These are phyloP conservation scores for Parastagonospora avenae DNA, from an alignment of 2,329 filamentous ascomycete genomes.

Conservation along the genomic window DNA sequence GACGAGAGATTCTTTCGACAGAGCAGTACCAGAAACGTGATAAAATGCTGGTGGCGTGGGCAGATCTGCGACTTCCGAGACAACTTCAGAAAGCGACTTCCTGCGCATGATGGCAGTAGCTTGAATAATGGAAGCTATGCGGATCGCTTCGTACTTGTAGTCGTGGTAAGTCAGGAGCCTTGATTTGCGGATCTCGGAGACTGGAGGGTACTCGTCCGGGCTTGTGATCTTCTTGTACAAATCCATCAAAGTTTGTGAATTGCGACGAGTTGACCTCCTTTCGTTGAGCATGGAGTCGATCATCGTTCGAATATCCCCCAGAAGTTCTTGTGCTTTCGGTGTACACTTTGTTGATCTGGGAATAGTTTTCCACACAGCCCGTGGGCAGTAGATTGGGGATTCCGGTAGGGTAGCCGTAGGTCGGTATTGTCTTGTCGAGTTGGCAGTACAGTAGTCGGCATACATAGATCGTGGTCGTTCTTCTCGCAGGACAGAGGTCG, in stretches of 20 bases:
- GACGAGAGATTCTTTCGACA: slow-evolving; percentile 18
- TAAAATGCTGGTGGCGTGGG: slow-evolving; percentile 3
- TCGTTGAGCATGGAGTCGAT: slow-evolving; percentile 35
- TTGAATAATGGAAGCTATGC: slow-evolving; percentile 38
- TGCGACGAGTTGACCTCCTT: slow-evolving; percentile 22
- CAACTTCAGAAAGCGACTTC: slow-evolving; percentile 33
- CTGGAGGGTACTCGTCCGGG: slow-evolving; percentile 15
- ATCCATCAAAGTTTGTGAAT: slow-evolving; percentile 17
- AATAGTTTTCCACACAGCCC: slow-evolving; percentile 33
- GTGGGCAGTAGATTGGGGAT: slow-evolving; percentile 44
- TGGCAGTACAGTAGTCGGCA: slow-evolving; percentile 25
- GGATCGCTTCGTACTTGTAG: slow-evolving; percentile 45
- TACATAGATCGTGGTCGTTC: slow-evolving; percentile 32
- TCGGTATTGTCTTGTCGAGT: slow-evolving; percentile 18
- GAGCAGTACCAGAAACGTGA: slow-evolving; percentile 10
- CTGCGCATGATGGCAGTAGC: slow-evolving; percentile 38
- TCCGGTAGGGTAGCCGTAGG: slow-evolving; percentile 36
- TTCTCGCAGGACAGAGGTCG: slow-evolving; percentile 42
- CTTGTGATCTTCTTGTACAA: slow-evolving; percentile 27
- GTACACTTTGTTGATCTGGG: slow-evolving; percentile 22
- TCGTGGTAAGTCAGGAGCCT: slow-evolving; percentile 22
- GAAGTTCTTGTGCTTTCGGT: slow-evolving; percentile 21
- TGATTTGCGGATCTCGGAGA: slow-evolving; percentile 12
- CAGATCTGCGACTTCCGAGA: slow-evolving; percentile 15
- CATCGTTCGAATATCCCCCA: slow-evolving; percentile 37